Base-by-base conservation (phyloP, 129 eudicot species). In the Flaveria trinervia region DNA sequence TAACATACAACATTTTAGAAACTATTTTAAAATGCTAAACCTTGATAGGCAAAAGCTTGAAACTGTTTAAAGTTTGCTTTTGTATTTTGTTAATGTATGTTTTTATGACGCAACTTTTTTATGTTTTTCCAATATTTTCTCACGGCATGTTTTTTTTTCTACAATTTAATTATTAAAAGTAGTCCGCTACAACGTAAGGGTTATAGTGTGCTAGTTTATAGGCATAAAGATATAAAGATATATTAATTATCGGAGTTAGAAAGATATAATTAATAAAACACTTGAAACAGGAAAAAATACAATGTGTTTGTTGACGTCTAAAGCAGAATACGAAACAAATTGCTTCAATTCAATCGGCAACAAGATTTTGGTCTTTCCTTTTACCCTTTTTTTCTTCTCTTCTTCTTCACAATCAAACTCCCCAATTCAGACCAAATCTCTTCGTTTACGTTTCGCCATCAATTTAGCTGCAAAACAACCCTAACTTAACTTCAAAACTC, bases 351-450 rank as follows among this genome's bases (percentile, higher is more conserved):
- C 73, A 76, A 65, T 65, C 73, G 68, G 65, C 66, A 76, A 65
- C 80, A 76, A 77, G 80, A 67, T 77, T 77, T 65, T 77, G 74
- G 80, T 77, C 74, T 66, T 66, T 13, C 74, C 12, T 66, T 77
- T 65, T 17, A 39, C 74, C 80, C 20, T 41, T 67, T 75, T 76
- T 20, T 20, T 20, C 22, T 51, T 77, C 80, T 77, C 67, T 74
- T 77, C 68, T 65, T 50, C 80, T 77, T 1, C 67, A 67, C 80
- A 77, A 77, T 56, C 57, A 39, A 76, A 16, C 80, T 65, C 66
- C 51, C 65, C 52, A 74, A 60, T 74, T 60, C 71, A 61, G 78
- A 61, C 69, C 79, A 76, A 66, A 77, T 77, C 18, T 67, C 74
- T 66, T 67, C 39, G 7, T 52, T 76, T 76, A 76, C 80, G 80